Conservation (phyloP, 2,329 filamentous ascomycete genomes). For the Teratosphaeria gauchensis region DNA sequence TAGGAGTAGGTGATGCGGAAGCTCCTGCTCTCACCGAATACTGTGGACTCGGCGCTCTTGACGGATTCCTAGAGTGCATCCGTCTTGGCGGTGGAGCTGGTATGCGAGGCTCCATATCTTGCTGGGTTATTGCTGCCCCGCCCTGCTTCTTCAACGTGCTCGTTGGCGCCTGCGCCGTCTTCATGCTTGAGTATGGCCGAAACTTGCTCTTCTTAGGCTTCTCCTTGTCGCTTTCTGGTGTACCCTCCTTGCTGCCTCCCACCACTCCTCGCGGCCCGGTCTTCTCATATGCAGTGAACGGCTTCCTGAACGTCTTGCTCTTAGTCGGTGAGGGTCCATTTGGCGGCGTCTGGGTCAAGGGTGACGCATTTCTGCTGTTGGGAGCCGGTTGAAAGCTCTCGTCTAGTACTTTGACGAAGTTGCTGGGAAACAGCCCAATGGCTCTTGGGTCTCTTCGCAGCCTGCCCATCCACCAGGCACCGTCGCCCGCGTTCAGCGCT, state of each 20-base stretch:
- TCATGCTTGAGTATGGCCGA: slow-evolving; percentile 43
- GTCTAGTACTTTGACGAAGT: slow-evolving; percentile 87
- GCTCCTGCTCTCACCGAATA: slow-evolving; percentile 13
- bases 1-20: slow-evolving; percentile 32
- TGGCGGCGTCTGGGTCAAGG: slow-evolving; percentile 39
- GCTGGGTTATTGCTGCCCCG: slow-evolving; percentile 7
- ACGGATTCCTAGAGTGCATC: slow-evolving; percentile 12
- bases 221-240: slow-evolving; percentile 21
- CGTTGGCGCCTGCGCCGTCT: slow-evolving; percentile 31
- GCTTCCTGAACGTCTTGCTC: slow-evolving; percentile 49
- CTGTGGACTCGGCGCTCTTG: slow-evolving; percentile 15
- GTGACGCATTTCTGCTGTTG: slow-evolving; percentile 49
- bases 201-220: slow-evolving; percentile 30
- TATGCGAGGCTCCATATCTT: slow-evolving; percentile 18
- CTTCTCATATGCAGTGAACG: slow-evolving; percentile 52
- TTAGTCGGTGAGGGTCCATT: slow-evolving; percentile 41
- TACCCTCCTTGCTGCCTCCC: slow-evolving; percentile 25
- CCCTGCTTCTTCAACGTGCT: slow-evolving; percentile 18
- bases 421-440: slow-evolving; percentile 89
- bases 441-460: slow-evolving; percentile 81
- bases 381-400: slow-evolving; percentile 67
- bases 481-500: slow-evolving; percentile 94
- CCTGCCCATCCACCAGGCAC: slow-evolving; percentile 96
- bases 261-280: slow-evolving; percentile 13
- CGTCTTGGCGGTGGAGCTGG: slow-evolving; percentile 24